Conservation (phyloP, 1,284 basidiomycete species). For the Serendipita sp. region DNA sequence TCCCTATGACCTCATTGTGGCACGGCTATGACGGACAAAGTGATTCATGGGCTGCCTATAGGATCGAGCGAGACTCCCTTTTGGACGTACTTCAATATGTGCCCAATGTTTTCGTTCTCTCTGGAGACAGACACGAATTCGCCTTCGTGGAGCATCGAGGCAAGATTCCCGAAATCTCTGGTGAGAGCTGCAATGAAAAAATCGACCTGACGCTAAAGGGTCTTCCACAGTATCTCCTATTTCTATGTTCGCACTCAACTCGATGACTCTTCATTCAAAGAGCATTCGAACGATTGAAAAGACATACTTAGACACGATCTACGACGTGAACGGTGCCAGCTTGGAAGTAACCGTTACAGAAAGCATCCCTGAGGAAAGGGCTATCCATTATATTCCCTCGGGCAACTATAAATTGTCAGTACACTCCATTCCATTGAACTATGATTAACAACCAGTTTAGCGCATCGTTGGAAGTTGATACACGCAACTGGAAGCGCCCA, state of each 20-base stretch:
- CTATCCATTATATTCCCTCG: slow-evolving; percentile 48
- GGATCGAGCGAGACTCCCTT: slow-evolving; percentile 44
- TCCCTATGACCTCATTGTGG: slow-evolving; percentile 72
- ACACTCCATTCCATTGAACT: neutral
- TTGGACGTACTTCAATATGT: slow-evolving; percentile 48
- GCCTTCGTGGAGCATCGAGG: slow-evolving; percentile 51
- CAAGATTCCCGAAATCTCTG: slow-evolving; percentile 55
- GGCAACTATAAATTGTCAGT: slow-evolving; percentile 51
- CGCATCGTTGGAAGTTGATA: slow-evolving; percentile 64
- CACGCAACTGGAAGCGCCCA: slow-evolving; percentile 40
- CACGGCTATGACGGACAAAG: slow-evolving; percentile 42
- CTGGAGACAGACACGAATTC: slow-evolving; percentile 70
- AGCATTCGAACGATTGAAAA: slow-evolving; percentile 18
- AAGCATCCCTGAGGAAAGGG: slow-evolving; percentile 40
- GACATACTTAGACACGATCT: slow-evolving; percentile 16
- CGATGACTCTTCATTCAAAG: slow-evolving; percentile 14
- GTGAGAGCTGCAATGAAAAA: neutral
- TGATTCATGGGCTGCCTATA: slow-evolving; percentile 64
- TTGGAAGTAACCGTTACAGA: slow-evolving; percentile 21
- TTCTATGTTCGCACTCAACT: slow-evolving; percentile 33
- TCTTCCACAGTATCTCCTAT: slow-evolving; percentile 48
- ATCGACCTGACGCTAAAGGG: neutral
- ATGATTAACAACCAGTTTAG: slow-evolving; percentile 20
- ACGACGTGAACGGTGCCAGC: slow-evolving; percentile 18
- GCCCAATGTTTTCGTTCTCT: slow-evolving; percentile 56